Evolutionary conservation across 148 eudicot species (phyloP).

Genomic region (Persicaria maculosa): DNA sequence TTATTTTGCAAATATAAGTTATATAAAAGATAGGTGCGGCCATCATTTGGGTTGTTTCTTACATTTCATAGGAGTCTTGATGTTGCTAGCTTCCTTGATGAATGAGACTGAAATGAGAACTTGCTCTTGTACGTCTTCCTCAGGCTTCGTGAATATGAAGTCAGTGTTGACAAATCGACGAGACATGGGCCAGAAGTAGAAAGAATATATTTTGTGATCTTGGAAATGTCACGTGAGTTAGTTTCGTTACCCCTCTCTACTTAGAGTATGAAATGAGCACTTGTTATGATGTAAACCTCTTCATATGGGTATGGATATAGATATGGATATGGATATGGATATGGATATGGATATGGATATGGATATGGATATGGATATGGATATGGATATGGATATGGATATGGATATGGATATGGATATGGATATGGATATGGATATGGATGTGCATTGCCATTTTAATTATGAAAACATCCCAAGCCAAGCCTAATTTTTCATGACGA

Average conservation of each 20-base stretch:
- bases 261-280: no score
- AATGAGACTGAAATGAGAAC: not conserved
- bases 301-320: no score
- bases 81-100: not conserved
- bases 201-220: slow-evolving; percentile 60
- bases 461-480: no score
- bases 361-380: no score
- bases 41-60: not conserved
- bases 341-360: no score
- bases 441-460: no score
- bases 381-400: no score
- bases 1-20: slow-evolving; percentile 93
- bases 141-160: slow-evolving; percentile 87
- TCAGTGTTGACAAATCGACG: slow-evolving; percentile 39
- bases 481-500: no score
- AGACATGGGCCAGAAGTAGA: slow-evolving; percentile 80
- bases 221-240: slow-evolving; percentile 88
- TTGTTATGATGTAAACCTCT: no score
- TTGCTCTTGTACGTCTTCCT: slow-evolving; percentile 9
- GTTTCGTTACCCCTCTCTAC: not conserved
- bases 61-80: not conserved
- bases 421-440: no score
- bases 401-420: no score
- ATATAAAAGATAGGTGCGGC: slow-evolving; percentile 79
- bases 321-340: no score